Base-by-base conservation (phyloP, 2,329 filamentous ascomycete species). In the Fusarium udum region DNA sequence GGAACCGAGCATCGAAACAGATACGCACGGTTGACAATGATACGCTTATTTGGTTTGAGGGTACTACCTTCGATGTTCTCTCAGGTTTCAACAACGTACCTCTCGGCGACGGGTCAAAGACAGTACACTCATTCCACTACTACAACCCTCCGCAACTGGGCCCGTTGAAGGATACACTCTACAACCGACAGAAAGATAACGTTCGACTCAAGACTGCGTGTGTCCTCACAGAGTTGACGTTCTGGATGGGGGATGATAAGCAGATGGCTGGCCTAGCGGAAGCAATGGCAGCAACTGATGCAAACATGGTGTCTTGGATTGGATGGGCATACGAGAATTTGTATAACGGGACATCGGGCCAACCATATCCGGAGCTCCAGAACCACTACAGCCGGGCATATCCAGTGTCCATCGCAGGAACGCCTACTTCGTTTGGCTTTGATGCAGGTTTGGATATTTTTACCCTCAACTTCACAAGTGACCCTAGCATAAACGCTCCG, bases 91-190 rank as follows among this genome's bases (percentile, higher is more conserved):
- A 55, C 1, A 22, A 55, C 46, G 58, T 61, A 7, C 58, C 58
- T n/a, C 36, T 61, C 2, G 28, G 46, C 0, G 58, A 61, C 5
- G 46, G 58, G 22, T 53, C 58, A 1, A 61, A 61, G 28, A 55
- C 58, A 5, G 46, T 61, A 0, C 36, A 61, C 9, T 61, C 36
- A 15, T 61, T 61, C 6, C 58, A 61, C 36, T 55, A 61, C n/a
- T 61, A 61, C 1, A 61, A 28, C 1, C 58, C 46, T 0, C 58
- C 36, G 3, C 46, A 61, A 1, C 28, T 61, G 11, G 58, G 58
- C 0, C 28, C 58, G 13, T 1, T 61, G 0, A 26, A 20, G 0
- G 36, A 61, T 28, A 61, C 46, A 2, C 36, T 55, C 0, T 53
- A 42, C 3, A 61, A 55, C 2, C 18, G 36, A 10, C 36, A 55